These are phyloP conservation scores for Boletus tomentosulus DNA, from an alignment of 768 basidiomycete species.

Conservation along the genomic window DNA sequence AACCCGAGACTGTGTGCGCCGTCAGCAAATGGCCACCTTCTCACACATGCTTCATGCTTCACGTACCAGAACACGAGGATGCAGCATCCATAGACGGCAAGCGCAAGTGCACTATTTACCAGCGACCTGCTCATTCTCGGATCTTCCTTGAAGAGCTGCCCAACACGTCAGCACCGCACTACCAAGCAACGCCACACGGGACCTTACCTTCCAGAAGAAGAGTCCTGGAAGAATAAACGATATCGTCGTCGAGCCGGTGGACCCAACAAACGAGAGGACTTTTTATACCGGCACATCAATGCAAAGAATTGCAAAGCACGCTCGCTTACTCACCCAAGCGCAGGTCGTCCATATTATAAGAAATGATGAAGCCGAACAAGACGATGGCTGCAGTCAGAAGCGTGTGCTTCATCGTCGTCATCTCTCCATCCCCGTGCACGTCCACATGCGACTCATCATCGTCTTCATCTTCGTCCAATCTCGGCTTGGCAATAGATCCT, in stretches of 20 bases:
- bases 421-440: conserved; percentile 55
- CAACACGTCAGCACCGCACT: conserved; percentile 5
- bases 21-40: conserved; percentile 1
- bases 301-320: background rate
- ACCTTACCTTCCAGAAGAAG: conserved; percentile 84
- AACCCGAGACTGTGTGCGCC: conserved; percentile 56
- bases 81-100: conserved; percentile 70
- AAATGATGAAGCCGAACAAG: conserved; percentile 60
- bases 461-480: conserved; percentile 44
- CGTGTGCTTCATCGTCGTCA: conserved; percentile 64
- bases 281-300: conserved; percentile 15
- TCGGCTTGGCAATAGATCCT: conserved; percentile 33
- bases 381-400: conserved; percentile 67
- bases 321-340: conserved; percentile 55
- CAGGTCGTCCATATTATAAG: conserved; percentile 75
- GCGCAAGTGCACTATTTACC: conserved; percentile 55
- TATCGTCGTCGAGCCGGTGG: conserved; percentile 94
- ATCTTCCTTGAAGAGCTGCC: conserved; percentile 68
- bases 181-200: conserved; percentile 4
- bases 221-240: conserved; percentile 93
- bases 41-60: no score
- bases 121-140: conserved; percentile 49
- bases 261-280: conserved; percentile 96
- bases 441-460: conserved; percentile 36
- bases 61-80: conserved; percentile 89